Evolutionary conservation across 2,329 filamentous ascomycete genomes (phyloP).

Genomic region (Orbilia oligospora): DNA sequence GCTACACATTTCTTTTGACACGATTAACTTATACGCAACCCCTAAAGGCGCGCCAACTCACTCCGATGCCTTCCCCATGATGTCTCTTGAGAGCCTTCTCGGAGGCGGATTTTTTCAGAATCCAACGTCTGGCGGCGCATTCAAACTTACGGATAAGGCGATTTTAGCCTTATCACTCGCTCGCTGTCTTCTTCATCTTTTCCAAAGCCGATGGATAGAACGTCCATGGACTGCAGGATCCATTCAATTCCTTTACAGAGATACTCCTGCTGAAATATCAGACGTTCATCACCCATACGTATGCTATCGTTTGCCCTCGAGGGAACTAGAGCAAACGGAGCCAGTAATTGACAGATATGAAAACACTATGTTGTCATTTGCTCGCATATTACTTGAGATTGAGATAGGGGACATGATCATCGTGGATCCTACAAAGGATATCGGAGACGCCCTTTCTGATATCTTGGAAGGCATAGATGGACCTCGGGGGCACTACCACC

Average conservation of each 20-base stretch:
- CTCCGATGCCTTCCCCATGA: constrained; percentile 5
- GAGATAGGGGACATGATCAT: constrained; percentile 11
- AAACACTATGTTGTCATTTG: constrained; percentile 22
- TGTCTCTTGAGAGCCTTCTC: constrained; percentile 22
- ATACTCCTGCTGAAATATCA: constrained; percentile 11
- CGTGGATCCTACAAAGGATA: background rate
- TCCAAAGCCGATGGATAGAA: constrained; percentile 33
- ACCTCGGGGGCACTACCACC: constrained; percentile 13
- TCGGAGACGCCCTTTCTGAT: constrained; percentile 1
- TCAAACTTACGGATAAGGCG: constrained; percentile 28
- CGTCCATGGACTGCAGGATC: constrained; percentile 30
- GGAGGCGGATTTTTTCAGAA: constrained; percentile 24
- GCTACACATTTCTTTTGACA: constrained; percentile 23
- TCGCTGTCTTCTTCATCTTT: constrained; percentile 38
- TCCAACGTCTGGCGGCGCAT: constrained; percentile 32
- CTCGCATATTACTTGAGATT: constrained; percentile 23
- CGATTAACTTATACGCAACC: constrained; percentile 21
- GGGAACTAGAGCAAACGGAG: background rate
- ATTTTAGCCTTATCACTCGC: constrained; percentile 30
- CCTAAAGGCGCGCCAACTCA: constrained; percentile 13
- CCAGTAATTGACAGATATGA: constrained; percentile 2
- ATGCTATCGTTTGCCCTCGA: background rate
- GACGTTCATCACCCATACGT: constrained; percentile 32
- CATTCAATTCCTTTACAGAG: constrained; percentile 27
- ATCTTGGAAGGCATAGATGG: constrained; percentile 15